These are phyloP conservation scores for Agaricales sp. DNA, from an alignment of 1,284 basidiomycete genomes.

Conservation along the genomic window DNA sequence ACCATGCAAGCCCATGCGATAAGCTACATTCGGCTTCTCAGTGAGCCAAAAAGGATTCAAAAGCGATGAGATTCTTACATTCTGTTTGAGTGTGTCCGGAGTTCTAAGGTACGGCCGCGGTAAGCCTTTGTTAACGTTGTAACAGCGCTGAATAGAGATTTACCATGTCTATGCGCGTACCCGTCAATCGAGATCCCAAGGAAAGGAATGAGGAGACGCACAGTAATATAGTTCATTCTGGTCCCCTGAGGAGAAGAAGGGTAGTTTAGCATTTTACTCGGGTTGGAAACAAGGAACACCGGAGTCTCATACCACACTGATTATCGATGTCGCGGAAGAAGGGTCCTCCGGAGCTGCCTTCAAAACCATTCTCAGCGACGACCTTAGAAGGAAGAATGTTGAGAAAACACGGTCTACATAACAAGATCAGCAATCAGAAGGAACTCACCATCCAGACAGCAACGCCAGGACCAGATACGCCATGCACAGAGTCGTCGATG, in stretches of 20 bases:
- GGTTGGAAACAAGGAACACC: background rate
- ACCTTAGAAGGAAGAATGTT: background rate
- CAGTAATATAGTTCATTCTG: slow-evolving; percentile 25
- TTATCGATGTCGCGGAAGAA: slow-evolving; percentile 28
- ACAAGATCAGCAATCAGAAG: slow-evolving; percentile 10
- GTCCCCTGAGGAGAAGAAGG: slow-evolving; percentile 11
- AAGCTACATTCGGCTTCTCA: slow-evolving; percentile 10
- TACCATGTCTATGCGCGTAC: slow-evolving; percentile 16
- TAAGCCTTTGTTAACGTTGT: background rate
- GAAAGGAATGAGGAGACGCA: slow-evolving; percentile 11
- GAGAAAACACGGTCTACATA: background rate
- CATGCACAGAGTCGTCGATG: slow-evolving; percentile 30
- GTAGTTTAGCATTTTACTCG: background rate
- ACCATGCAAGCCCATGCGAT: slow-evolving; percentile 22
- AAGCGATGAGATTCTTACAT: slow-evolving; percentile 9
- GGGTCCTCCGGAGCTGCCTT: slow-evolving; percentile 30
- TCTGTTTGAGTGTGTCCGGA: slow-evolving; percentile 25
- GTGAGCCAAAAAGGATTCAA: background rate
- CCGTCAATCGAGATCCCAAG: background rate
- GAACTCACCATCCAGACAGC: slow-evolving; percentile 30
- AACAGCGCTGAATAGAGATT: background rate
- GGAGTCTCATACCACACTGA: slow-evolving; percentile 17
- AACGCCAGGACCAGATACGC: slow-evolving; percentile 26
- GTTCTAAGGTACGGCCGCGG: slow-evolving; percentile 16
- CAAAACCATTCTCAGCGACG: slow-evolving; percentile 21